Evolutionary conservation across 2,329 filamentous ascomycete genomes (phyloP).

Genomic region (Sclerotinia trifoliorum): DNA sequence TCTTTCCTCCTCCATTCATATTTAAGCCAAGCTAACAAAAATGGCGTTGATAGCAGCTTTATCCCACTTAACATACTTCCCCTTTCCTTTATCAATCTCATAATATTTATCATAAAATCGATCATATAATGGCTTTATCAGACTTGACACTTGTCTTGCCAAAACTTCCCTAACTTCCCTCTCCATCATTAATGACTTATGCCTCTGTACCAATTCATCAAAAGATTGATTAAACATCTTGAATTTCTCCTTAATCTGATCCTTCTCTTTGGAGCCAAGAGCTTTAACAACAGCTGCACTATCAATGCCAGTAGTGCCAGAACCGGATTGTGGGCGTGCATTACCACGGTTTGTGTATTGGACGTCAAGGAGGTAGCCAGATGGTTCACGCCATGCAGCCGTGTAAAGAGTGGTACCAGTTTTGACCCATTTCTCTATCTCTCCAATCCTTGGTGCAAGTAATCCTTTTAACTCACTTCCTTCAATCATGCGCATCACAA

Average conservation of each 20-base stretch:
- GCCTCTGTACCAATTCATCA: slow-evolving; percentile 79
- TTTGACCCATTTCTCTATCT: slow-evolving; percentile 84
- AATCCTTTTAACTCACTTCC: slow-evolving; percentile 75
- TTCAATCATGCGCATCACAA: slow-evolving; percentile 81
- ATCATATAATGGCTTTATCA: slow-evolving; percentile 91
- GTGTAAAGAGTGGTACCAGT: slow-evolving; percentile 79
- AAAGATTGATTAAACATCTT: slow-evolving; percentile 86
- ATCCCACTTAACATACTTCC: slow-evolving; percentile 98
- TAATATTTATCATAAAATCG: slow-evolving; percentile 97
- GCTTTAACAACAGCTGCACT: slow-evolving; percentile 81
- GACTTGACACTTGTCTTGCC: slow-evolving; percentile 79
- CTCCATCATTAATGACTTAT: slow-evolving; percentile 87
- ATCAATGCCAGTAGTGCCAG: slow-evolving; percentile 60
- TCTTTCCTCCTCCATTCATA: not conserved
- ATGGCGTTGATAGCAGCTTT: slow-evolving; percentile 74
- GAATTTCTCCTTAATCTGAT: slow-evolving; percentile 96
- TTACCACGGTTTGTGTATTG: slow-evolving; percentile 78
- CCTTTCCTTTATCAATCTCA: slow-evolving; percentile 95
- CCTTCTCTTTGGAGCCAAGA: slow-evolving; percentile 85
- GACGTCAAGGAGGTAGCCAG: slow-evolving; percentile 80
- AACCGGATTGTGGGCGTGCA: slow-evolving; percentile 67
- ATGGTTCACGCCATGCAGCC: slow-evolving; percentile 85
- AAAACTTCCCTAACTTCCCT: slow-evolving; percentile 80
- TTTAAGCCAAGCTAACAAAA: slow-evolving; percentile 38
- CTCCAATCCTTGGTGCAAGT: slow-evolving; percentile 62